Base-by-base conservation (phyloP, 805 yeast genomes). In the Kockiozyma suomiensis region DNA sequence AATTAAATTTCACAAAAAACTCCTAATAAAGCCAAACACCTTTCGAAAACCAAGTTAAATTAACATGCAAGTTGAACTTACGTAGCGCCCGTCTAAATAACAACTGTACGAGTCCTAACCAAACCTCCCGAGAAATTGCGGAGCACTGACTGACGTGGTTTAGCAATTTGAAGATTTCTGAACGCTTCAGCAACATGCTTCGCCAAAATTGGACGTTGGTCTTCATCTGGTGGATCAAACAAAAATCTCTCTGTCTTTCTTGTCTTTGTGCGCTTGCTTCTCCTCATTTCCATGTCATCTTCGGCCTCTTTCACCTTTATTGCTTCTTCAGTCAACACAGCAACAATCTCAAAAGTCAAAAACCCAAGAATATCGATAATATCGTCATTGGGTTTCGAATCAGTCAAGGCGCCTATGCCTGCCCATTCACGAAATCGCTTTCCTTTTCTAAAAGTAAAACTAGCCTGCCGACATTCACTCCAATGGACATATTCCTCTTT, bases 391-490 rank as follows among this genome's bases (percentile, higher is more conserved):
- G 98, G 97, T 69, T 93, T 83, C 21, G 93, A 84, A 63, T 94
- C 99, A 4, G 96, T 86, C 42, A 94, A 76, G 54, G 84, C 86
- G 0, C 90, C 75, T 46, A 93, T 83, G 12, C 94, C 96, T 17
- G 96, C 93, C 99, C 99, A 94, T 69, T 94, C 99, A 70, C 93
- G 82, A 72, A 94, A 94, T 70, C 97, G 78, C 72, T 91, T 91
- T n/a, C 88, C 88, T 72, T 94, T 94, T 67, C 97, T 81, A 70
- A 91, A 94, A 0, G 99, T 94, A 73, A 94, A 94, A 60, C 96
- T 86, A 0, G 98, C 98, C 73, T 94, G 99, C 63, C 99, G 83
- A 75, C 99, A 94, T 70, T 94, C 99, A 12, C 97, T 89, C 97
- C 98, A 94, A 72, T 94, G 99, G 17, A 92, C 99, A 70, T 94